phyloP scores from a whole-genome alignment of 2,329 filamentous ascomycete genomes.

The Fusarium sp. region DNA sequence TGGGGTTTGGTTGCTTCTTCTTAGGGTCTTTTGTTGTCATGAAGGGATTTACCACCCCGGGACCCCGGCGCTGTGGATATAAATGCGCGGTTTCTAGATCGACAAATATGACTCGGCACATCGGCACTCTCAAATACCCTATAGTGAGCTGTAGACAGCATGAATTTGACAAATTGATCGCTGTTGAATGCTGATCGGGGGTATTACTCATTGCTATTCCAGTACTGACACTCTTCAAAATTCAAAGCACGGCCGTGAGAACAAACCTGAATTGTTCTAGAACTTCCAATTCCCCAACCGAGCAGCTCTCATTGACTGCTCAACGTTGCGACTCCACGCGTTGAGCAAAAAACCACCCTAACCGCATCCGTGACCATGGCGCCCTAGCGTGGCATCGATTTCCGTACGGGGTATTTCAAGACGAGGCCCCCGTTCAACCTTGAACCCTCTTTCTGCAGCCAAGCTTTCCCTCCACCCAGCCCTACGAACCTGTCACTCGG shows the following conservation, averaged over 20 bases:
- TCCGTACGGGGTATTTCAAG: conserved; percentile 34
- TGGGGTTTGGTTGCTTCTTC: neutral
- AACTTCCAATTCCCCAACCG: conserved; percentile 1
- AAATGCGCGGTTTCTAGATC: neutral
- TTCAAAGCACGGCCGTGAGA: neutral
- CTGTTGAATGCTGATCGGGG: neutral
- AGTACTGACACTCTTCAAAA: neutral
- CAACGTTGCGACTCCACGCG: neutral
- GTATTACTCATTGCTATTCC: neutral
- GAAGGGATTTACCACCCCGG: neutral
- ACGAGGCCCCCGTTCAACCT: conserved; percentile 15
- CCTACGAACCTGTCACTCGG: conserved; percentile 2
- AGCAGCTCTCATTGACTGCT: neutral
- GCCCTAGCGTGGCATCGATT: conserved; percentile 5
- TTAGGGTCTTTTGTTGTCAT: neutral
- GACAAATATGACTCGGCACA: neutral
- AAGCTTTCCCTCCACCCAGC: conserved; percentile 10
- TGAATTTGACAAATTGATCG: neutral
- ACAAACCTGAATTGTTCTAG: neutral
- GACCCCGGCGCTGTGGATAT: neutral
- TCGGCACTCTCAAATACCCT: neutral
- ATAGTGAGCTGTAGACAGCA: neutral
- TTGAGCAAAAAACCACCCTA: conserved; percentile 4
- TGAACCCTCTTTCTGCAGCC: neutral
- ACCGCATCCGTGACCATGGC: conserved; percentile 10